Conservation (phyloP, 345 rosid species). For the Atalantia buxifolia region DNA sequence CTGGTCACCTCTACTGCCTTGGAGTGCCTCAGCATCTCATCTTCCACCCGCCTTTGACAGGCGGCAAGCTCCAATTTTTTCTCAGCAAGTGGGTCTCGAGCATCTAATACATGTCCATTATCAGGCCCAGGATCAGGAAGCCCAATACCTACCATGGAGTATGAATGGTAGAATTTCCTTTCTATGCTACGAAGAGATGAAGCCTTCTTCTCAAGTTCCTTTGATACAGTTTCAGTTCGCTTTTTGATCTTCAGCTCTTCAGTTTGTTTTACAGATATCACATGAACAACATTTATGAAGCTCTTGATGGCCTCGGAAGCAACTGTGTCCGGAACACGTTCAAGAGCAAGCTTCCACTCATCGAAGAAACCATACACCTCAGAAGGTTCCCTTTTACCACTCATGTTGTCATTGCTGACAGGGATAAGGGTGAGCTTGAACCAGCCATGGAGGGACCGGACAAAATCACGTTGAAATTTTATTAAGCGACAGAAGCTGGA, state of each 20-base stretch:
- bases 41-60: slow-evolving; percentile 85
- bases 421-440: slow-evolving; percentile 83
- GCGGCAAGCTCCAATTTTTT: slow-evolving; percentile 84
- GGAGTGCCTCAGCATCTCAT: slow-evolving; percentile 85
- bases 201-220: slow-evolving; percentile 94
- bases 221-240: slow-evolving; percentile 67
- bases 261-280: slow-evolving; percentile 64
- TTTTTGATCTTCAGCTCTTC: slow-evolving; percentile 85
- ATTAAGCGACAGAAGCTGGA: slow-evolving; percentile 76
- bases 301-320: slow-evolving; percentile 99
- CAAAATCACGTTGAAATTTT: slow-evolving; percentile 82
- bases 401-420: slow-evolving; percentile 50
- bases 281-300: slow-evolving; percentile 80
- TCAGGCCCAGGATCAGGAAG: slow-evolving; percentile 68
- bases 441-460: slow-evolving; percentile 81
- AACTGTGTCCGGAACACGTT: slow-evolving; percentile 90
- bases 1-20: slow-evolving; percentile 91
- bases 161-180: slow-evolving; percentile 88
- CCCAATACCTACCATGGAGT: slow-evolving; percentile 87
- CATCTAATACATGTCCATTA: slow-evolving; percentile 64
- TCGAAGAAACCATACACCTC: slow-evolving; percentile 71
- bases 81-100: slow-evolving; percentile 85
- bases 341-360: slow-evolving; percentile 94
- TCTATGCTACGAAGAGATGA: slow-evolving; percentile 82
- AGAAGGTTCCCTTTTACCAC: slow-evolving; percentile 36